Percentiles rank a stretch among this genome's conserved stretches.
Conservation (phyloP, 495 filamentous ascomycete species). For the Daldinia vernicosa region DNA sequence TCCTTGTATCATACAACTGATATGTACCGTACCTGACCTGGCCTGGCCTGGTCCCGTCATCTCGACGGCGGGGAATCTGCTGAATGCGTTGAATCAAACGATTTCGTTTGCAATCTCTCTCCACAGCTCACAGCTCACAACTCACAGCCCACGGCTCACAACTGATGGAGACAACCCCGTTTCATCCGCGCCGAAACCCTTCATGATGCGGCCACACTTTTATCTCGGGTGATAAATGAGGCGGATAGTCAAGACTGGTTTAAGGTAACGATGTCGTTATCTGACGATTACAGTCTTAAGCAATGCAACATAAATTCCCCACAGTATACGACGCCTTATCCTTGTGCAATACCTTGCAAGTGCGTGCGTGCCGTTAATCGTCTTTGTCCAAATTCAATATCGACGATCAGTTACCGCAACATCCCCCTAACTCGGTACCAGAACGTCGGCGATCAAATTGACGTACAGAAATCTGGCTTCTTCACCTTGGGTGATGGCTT, state of each 20-base stretch:
- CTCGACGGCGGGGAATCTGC: conserved; percentile 17
- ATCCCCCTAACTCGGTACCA: conserved; percentile 13
- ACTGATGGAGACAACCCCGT: conserved; percentile 26
- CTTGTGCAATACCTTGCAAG: conserved; percentile 29
- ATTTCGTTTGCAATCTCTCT: conserved; percentile 12
- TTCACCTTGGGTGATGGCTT: conserved; percentile 27
- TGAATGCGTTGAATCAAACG: background rate
- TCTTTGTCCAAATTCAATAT: conserved; percentile 26
- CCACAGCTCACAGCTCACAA: conserved; percentile 6
- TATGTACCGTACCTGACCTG: background rate
- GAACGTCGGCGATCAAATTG: conserved; percentile 33
- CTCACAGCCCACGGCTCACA: too few relatives aligned
- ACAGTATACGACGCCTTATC: conserved; percentile 35
- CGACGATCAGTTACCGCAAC: conserved; percentile 30
- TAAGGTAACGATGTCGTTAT: conserved; percentile 44
- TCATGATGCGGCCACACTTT: conserved; percentile 10
- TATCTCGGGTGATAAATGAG: conserved; percentile 29
- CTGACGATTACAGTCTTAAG: conserved; percentile 30
- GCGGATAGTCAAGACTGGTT: conserved; percentile 29
- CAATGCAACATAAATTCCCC: conserved; percentile 39
- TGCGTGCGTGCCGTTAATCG: conserved; percentile 34
- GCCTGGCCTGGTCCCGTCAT: conserved; percentile 9
- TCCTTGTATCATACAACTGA: background rate
- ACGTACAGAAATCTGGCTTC: conserved; percentile 29
- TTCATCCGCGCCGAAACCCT: conserved; percentile 28